A percentile compares a stretch with the other conserved stretches of the same genome.
Evolutionary conservation across 2,329 filamentous ascomycete genomes (phyloP).

Genomic region (Onygena corvina): DNA sequence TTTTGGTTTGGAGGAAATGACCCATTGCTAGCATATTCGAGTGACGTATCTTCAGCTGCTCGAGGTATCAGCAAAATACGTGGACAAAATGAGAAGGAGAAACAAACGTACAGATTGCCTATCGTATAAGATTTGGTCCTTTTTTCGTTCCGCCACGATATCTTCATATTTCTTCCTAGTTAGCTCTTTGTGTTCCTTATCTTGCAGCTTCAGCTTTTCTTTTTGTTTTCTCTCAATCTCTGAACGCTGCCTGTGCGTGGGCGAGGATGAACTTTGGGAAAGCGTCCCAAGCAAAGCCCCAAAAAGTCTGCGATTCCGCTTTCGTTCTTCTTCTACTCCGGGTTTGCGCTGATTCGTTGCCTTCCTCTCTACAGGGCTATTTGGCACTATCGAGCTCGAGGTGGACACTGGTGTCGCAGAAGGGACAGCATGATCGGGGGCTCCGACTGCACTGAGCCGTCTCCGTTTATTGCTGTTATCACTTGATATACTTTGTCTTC

Average conservation of each 20-base stretch:
- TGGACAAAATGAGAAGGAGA: constrained; percentile 1
- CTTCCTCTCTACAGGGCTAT: constrained; percentile 7
- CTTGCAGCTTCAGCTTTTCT: constrained; percentile 61
- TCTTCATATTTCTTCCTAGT: constrained; percentile 54
- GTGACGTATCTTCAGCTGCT: constrained; percentile 63
- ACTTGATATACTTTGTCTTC: constrained; percentile 39
- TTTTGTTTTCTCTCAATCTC: constrained; percentile 76
- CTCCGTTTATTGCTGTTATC: constrained; percentile 43
- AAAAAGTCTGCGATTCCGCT: constrained; percentile 73
- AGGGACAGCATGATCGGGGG: constrained; percentile 17
- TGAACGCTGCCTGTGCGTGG: constrained; percentile 55
- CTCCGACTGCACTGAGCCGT: constrained; percentile 33
- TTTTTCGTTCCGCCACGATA: constrained; percentile 48
- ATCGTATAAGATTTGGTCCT: constrained; percentile 64
- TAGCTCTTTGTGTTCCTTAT: constrained; percentile 56
- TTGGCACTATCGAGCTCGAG: background rate
- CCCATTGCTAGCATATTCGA: constrained; percentile 59
- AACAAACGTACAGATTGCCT: constrained; percentile 54
- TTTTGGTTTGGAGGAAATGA: constrained; percentile 58
- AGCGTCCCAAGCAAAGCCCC: constrained; percentile 68
- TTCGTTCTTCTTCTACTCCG: constrained; percentile 60
- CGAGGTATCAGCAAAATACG: constrained; percentile 19
- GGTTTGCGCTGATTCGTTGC: constrained; percentile 15
- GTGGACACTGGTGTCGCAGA: constrained; percentile 18
- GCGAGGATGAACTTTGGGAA: constrained; percentile 55